Evolutionary conservation across 495 filamentous ascomycete genomes (phyloP).

Genomic region (Penicillium soppii): DNA sequence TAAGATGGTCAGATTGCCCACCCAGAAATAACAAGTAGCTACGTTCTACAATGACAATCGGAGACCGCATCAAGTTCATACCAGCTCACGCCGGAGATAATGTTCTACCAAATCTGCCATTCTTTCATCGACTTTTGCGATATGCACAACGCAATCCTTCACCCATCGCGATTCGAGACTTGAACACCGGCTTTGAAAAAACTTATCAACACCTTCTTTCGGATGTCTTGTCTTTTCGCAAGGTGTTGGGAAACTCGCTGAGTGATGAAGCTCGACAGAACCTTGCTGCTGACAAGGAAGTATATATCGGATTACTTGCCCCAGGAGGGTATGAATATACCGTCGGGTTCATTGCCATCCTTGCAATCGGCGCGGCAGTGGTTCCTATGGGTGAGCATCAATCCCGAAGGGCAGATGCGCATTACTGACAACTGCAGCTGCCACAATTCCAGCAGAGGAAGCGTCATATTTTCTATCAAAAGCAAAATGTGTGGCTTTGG

Average conservation of each 20-base stretch:
- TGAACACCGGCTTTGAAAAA: constrained; percentile 28
- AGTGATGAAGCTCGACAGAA: constrained; percentile 11
- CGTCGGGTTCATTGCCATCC: constrained; percentile 42
- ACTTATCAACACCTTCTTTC: constrained; percentile 25
- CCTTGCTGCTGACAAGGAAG: constrained; percentile 35
- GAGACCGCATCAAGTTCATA: constrained; percentile 24
- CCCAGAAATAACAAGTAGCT: background rate
- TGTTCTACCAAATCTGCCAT: constrained; percentile 23
- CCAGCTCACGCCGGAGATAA: constrained; percentile 25
- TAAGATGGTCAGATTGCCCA: background rate
- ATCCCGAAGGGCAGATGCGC: background rate
- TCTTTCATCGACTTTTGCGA: constrained; percentile 30
- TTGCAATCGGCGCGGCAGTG: constrained; percentile 44
- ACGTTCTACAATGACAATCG: constrained; percentile 7
- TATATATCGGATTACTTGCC: constrained; percentile 46
- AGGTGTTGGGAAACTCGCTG: constrained; percentile 11
- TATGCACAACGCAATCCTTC: constrained; percentile 24
- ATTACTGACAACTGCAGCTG: constrained; percentile 12
- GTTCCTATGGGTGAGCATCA: constrained; percentile 29
- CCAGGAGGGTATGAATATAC: constrained; percentile 50
- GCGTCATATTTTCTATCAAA: constrained; percentile 44
- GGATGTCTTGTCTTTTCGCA: constrained; percentile 21
- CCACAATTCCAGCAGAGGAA: constrained; percentile 36
- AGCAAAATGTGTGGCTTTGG: constrained; percentile 23
- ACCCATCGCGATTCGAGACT: constrained; percentile 23